phyloP scores from a whole-genome alignment of 192 early-diverging fungal species.

The Gamsiella multidivaricata region DNA sequence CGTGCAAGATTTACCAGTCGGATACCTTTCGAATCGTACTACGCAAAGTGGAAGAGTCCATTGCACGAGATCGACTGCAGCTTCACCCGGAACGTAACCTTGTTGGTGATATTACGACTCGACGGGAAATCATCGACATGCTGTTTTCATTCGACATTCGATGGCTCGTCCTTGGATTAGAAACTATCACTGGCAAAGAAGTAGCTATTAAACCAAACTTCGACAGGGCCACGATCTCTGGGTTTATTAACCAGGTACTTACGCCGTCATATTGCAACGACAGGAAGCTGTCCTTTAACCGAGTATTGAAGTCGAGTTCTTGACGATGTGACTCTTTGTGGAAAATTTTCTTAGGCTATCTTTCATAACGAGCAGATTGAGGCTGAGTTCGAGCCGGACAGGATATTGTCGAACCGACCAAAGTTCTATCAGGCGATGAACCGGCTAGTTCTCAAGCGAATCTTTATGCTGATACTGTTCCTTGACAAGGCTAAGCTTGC shows the following conservation, averaged over 20 bases:
- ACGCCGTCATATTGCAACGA: background rate
- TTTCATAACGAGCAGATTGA: slow-evolving; percentile 47
- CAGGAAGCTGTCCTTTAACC: background rate
- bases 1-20: slow-evolving; percentile 54
- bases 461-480: slow-evolving; percentile 54
- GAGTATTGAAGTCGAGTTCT: too few species aligned
- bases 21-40: slow-evolving; percentile 45
- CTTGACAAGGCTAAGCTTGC: slow-evolving; percentile 52
- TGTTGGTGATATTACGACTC: slow-evolving; percentile 32
- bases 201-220: slow-evolving; percentile 44
- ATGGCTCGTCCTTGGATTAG: slow-evolving; percentile 53
- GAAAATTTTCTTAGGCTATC: slow-evolving; percentile 17
- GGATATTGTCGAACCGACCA: slow-evolving; percentile 37
- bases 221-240: slow-evolving; percentile 33
- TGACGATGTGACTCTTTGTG: background rate
- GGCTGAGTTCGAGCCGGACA: slow-evolving; percentile 38
- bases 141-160: slow-evolving; percentile 54
- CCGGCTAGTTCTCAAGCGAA: slow-evolving; percentile 28
- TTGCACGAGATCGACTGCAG: slow-evolving; percentile 33
- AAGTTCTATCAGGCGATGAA: slow-evolving; percentile 52
- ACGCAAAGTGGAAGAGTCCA: slow-evolving; percentile 53
- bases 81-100: slow-evolving; percentile 39
- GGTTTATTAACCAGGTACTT: slow-evolving; percentile 48
- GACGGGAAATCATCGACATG: slow-evolving; percentile 47
- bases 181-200: slow-evolving; percentile 54